These are phyloP conservation scores for Prunus campanulata DNA, from an alignment of 306 rosid species.

Conservation along the genomic window DNA sequence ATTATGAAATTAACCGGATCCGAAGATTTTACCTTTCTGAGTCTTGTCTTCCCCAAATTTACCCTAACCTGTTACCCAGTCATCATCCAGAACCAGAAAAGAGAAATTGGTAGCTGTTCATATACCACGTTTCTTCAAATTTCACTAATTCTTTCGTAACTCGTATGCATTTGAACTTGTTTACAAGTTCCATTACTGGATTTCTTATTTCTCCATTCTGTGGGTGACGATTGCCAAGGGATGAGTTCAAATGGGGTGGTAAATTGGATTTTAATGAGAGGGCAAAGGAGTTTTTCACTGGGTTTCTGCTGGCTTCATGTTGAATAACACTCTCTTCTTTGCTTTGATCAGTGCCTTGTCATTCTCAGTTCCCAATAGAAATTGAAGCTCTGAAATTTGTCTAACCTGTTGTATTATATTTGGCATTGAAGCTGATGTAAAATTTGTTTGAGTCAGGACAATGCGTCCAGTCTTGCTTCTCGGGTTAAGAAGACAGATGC, in stretches of 20 bases:
- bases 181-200: background rate
- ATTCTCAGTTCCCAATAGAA: no score
- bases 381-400: no score
- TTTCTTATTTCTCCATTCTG: background rate
- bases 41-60: no score
- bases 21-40: background rate
- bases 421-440: slow-evolving; percentile 4
- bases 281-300: background rate
- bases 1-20: background rate
- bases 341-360: no score
- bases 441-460: slow-evolving; percentile 54
- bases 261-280: background rate
- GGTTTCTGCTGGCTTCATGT: background rate
- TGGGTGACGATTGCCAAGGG: no score
- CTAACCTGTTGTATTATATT: no score
- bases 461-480: slow-evolving; percentile 65
- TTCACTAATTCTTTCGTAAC: background rate
- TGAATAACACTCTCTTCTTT: no score
- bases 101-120: no score
- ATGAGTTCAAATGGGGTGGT: background rate
- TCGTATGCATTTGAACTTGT: background rate
- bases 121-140: background rate
- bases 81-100: no score
- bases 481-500: slow-evolving; percentile 89
- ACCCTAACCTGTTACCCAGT: no score